Evolutionary conservation across 2,329 filamentous ascomycete genomes (phyloP).

Genomic region (Colletotrichum liriopes): DNA sequence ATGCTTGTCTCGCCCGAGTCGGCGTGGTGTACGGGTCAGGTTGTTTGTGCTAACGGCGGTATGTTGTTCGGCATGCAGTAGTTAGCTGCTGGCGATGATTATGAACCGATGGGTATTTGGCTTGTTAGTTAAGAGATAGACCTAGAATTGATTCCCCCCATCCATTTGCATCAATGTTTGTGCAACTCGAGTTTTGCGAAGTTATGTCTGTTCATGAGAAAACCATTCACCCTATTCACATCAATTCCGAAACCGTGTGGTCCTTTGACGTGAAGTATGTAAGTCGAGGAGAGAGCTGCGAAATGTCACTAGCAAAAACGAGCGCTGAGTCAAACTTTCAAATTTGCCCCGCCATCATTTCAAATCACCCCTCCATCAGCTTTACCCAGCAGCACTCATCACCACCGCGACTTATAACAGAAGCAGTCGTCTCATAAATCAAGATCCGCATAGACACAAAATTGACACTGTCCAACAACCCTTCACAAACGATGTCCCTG

Average conservation of each 20-base stretch:
- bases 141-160: slow-evolving; percentile 28
- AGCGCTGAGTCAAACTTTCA: slow-evolving; percentile 38
- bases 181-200: neutral
- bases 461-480: fast-evolving
- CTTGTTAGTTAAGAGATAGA: slow-evolving; percentile 19
- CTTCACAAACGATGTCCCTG: slow-evolving; percentile 48
- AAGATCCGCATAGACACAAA: neutral
- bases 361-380: slow-evolving; percentile 35
- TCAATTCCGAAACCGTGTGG: neutral
- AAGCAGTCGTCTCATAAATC: neutral
- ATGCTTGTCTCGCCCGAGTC: slow-evolving; percentile 82
- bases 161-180: neutral
- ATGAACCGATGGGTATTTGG: neutral
- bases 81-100: neutral
- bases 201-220: neutral
- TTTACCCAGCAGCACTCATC: slow-evolving; percentile 1
- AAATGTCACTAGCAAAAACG: slow-evolving; percentile 37
- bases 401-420: neutral
- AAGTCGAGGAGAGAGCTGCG: neutral
- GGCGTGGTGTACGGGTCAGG: slow-evolving; percentile 85
- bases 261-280: neutral
- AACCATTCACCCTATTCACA: neutral
- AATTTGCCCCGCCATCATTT: slow-evolving; percentile 37
- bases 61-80: slow-evolving; percentile 63
- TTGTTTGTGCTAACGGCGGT: slow-evolving; percentile 86